Conservation (phyloP, 495 filamentous ascomycete species). For the Recurvomyces mirabilis region DNA sequence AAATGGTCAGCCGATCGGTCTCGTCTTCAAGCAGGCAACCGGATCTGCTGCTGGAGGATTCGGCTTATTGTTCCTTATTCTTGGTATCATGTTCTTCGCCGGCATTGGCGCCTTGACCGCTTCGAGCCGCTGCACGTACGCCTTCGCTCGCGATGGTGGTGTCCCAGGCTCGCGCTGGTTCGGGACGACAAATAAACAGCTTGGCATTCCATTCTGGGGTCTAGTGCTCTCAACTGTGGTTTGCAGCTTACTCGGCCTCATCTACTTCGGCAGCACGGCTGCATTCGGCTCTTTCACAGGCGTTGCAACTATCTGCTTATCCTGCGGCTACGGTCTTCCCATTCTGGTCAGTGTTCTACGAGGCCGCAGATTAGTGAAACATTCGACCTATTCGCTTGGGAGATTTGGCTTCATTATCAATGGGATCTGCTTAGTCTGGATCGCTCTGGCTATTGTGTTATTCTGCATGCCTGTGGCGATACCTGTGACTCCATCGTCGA, state of each 20-base stretch:
- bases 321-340: slow-evolving; percentile 51
- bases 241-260: slow-evolving; percentile 36
- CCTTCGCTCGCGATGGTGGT: slow-evolving; percentile 45
- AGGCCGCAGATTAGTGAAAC: slow-evolving; percentile 36
- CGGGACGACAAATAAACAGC: slow-evolving; percentile 38
- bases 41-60: slow-evolving; percentile 54
- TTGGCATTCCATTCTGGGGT: slow-evolving; percentile 41
- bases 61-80: slow-evolving; percentile 58
- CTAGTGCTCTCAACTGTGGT: slow-evolving; percentile 42
- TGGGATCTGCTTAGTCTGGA: slow-evolving; percentile 39
- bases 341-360: slow-evolving; percentile 49
- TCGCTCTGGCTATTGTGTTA: slow-evolving; percentile 39
- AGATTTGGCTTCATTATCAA: slow-evolving; percentile 44
- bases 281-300: slow-evolving; percentile 52
- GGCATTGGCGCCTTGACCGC: slow-evolving; percentile 49
- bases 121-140: slow-evolving; percentile 48
- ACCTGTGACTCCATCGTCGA: slow-evolving; percentile 34
- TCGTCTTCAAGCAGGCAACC: slow-evolving; percentile 48
- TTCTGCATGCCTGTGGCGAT: slow-evolving; percentile 47
- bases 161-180: slow-evolving; percentile 49
- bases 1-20: slow-evolving; percentile 47
- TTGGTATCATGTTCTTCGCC: slow-evolving; percentile 55
- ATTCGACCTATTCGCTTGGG: slow-evolving; percentile 41
- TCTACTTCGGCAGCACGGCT: slow-evolving; percentile 42
- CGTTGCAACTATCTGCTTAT: slow-evolving; percentile 54